These are phyloP conservation scores for Limtongia smithiae DNA, from an alignment of 805 yeast species.

Conservation along the genomic window DNA sequence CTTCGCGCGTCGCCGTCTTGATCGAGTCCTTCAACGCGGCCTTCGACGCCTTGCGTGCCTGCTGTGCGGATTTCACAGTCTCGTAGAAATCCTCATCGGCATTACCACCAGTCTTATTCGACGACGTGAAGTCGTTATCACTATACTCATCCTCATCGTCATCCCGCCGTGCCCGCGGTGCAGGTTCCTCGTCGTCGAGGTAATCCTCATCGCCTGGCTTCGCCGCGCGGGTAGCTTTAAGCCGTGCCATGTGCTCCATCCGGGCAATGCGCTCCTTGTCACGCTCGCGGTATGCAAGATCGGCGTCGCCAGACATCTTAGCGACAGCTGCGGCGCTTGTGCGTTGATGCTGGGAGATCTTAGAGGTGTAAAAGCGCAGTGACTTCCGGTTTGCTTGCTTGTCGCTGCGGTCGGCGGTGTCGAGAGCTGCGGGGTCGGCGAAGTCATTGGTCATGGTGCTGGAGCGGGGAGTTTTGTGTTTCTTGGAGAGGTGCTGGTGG, in stretches of 20 bases:
- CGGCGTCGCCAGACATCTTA: conserved; percentile 74
- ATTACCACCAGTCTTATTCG: background rate
- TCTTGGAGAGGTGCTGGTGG: conserved; percentile 46
- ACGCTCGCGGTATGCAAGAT: conserved; percentile 87
- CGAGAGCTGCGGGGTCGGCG: conserved; percentile 63
- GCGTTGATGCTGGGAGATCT: conserved; percentile 64
- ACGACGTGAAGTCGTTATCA: conserved; percentile 24
- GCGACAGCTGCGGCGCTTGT: conserved; percentile 57
- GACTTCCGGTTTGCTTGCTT: conserved; percentile 75
- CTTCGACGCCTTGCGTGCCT: conserved; percentile 48
- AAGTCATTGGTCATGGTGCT: conserved; percentile 47
- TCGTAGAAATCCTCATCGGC: conserved; percentile 56
- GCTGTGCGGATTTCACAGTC: conserved; percentile 47
- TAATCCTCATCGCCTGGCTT: conserved; percentile 40
- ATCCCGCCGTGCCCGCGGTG: background rate
- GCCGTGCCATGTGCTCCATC: conserved; percentile 79
- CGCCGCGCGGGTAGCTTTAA: conserved; percentile 60
- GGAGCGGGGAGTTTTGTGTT: conserved; percentile 36
- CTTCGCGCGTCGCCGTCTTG: conserved; percentile 69
- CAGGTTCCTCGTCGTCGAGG: conserved; percentile 13
- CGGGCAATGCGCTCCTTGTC: conserved; percentile 86
- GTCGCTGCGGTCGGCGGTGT: conserved; percentile 82
- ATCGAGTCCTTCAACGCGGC: conserved; percentile 8
- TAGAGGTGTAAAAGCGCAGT: conserved; percentile 92
- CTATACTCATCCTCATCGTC: conserved; percentile 40